phyloP scores from a whole-genome alignment of 805 yeast species.

The Wickerhamiella nectarea region DNA sequence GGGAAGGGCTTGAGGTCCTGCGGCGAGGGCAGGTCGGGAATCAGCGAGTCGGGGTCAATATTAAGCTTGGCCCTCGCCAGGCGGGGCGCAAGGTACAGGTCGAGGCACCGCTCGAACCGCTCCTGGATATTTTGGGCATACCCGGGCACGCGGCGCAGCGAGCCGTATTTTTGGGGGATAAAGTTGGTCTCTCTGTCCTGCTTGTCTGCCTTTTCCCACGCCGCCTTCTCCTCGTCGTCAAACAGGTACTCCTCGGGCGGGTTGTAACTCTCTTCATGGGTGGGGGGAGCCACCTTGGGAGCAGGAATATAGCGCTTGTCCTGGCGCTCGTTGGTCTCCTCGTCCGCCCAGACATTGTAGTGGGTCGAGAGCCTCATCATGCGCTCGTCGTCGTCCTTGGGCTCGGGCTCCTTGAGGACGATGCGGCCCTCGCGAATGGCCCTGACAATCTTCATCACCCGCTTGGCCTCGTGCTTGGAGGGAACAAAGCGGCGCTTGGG shows the following conservation, averaged over 20 bases:
- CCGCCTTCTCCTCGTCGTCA: constrained; percentile 58
- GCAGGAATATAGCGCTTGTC: constrained; percentile 85
- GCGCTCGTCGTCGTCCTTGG: constrained; percentile 38
- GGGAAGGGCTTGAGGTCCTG: constrained; percentile 96
- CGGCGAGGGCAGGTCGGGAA: constrained; percentile 95
- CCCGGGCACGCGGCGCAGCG: constrained; percentile 89
- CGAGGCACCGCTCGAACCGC: constrained; percentile 85
- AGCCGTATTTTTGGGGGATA: constrained; percentile 64
- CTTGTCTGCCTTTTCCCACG: constrained; percentile 59
- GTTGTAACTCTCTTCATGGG: constrained; percentile 89
- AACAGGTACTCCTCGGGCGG: constrained; percentile 93
- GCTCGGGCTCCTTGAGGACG: constrained; percentile 53
- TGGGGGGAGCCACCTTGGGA: constrained; percentile 91
- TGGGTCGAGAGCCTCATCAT: constrained; percentile 25
- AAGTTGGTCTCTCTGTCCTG: constrained; percentile 66
- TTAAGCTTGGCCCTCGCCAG: constrained; percentile 80
- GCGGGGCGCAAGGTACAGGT: constrained; percentile 90
- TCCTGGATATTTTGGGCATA: constrained; percentile 77
- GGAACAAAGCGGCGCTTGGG: constrained; percentile 96
- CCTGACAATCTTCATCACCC: constrained; percentile 88
- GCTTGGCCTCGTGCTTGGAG: constrained; percentile 90
- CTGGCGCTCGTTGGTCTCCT: constrained; percentile 35
- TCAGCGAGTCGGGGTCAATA: constrained; percentile 88
- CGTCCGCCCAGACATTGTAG: constrained; percentile 76
- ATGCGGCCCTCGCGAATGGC: constrained; percentile 96